phyloP scores from a whole-genome alignment of 208 protist species.

The Leishmania major region DNA sequence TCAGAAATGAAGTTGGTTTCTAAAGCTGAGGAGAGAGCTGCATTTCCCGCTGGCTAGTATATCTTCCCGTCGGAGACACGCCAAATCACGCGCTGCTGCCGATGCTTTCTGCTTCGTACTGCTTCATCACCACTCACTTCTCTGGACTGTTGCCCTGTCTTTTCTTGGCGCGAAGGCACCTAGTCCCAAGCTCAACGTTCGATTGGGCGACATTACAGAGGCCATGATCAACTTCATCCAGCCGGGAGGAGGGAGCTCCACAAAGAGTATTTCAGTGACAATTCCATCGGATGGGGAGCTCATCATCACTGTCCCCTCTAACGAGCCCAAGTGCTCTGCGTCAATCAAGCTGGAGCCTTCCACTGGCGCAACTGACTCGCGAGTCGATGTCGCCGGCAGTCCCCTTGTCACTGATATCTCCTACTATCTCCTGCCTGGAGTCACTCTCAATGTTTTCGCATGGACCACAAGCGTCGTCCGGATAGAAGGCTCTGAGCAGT shows the following conservation, averaged over 20 bases:
- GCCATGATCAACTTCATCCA: slow-evolving; percentile 17
- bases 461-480: slow-evolving; percentile 61
- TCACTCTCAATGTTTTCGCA: slow-evolving; percentile 53
- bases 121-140: not conserved
- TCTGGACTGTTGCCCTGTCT: not conserved
- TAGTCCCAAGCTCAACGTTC: not conserved
- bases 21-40: not conserved
- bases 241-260: not conserved
- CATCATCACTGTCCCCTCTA: slow-evolving; percentile 52
- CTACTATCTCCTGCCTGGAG: slow-evolving; percentile 70
- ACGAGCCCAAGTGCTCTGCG: slow-evolving; percentile 51
- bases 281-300: slow-evolving; percentile 65
- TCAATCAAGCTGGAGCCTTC: slow-evolving; percentile 52
- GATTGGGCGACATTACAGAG: not conserved
- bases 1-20: not conserved
- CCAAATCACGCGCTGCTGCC: not conserved
- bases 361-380: slow-evolving; percentile 43
- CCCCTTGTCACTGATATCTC: slow-evolving; percentile 66
- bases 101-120: not conserved
- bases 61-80: not conserved
- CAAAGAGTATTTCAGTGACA: slow-evolving; percentile 21
- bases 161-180: not conserved
- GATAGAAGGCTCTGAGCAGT: slow-evolving; percentile 64
- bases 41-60: not conserved
- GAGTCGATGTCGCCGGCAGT: slow-evolving; percentile 74